phyloP scores from a whole-genome alignment of 352 stramenopile species.

The Hyaloperonospora arabidopsidis region DNA sequence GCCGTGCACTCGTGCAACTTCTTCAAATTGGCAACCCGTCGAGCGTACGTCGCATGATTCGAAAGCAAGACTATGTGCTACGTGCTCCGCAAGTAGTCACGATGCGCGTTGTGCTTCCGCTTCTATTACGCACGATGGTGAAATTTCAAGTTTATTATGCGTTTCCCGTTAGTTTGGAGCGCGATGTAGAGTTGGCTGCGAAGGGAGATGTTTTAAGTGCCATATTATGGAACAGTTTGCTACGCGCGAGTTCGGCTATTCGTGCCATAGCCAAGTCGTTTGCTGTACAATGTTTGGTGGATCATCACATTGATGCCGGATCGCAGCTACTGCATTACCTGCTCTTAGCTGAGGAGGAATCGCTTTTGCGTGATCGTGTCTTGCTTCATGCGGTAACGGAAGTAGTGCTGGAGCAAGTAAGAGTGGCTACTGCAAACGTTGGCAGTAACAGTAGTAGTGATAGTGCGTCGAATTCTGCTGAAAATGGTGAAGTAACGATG shows the following conservation, averaged over 20 bases:
- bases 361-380: constrained; percentile 59
- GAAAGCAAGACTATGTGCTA: constrained; percentile 77
- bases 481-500: constrained; percentile 29
- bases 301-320: constrained; percentile 48
- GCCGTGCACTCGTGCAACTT: constrained; percentile 73
- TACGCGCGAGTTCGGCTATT: constrained; percentile 65
- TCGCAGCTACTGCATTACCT: constrained; percentile 51
- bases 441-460: constrained; percentile 12
- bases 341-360: constrained; percentile 49
- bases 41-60: constrained; percentile 76
- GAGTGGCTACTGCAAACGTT: constrained; percentile 25
- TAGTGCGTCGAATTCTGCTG: constrained; percentile 19
- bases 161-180: constrained; percentile 31
- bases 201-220: constrained; percentile 43
- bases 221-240: constrained; percentile 61
- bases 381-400: constrained; percentile 68
- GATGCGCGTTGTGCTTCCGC: constrained; percentile 70
- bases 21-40: constrained; percentile 75
- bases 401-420: constrained; percentile 49
- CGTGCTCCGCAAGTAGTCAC: constrained; percentile 69
- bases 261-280: constrained; percentile 61
- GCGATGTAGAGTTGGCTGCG: constrained; percentile 31
- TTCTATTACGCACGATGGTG: constrained; percentile 58
- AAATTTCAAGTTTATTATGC: constrained; percentile 38
- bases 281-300: constrained; percentile 54